phyloP scores from a whole-genome alignment of 2,329 filamentous ascomycete genomes.

The Fulvia fulva region DNA sequence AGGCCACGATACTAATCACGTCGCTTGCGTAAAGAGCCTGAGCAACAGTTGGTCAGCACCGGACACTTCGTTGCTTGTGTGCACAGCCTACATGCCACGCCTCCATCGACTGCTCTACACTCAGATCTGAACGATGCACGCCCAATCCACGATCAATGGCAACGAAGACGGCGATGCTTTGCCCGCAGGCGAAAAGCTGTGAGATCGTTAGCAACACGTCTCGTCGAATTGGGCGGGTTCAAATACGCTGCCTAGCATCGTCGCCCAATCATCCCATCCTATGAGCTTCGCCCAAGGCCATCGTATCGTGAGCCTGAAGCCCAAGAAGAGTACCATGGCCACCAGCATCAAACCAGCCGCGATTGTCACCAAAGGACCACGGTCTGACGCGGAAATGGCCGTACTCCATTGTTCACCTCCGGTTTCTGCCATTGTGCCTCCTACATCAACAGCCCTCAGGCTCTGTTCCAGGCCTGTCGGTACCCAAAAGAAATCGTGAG shows the following conservation, averaged over 20 bases:
- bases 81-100: neutral
- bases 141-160: conserved; percentile 13
- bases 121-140: conserved; percentile 1
- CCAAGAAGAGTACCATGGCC: conserved; percentile 12
- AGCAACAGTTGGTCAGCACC: neutral
- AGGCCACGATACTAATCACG: conserved; percentile 9
- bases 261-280: conserved; percentile 13
- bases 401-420: conserved; percentile 6
- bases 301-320: conserved; percentile 10
- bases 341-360: conserved; percentile 14
- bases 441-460: neutral
- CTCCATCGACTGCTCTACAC: neutral
- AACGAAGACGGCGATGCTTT: conserved; percentile 10
- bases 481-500: neutral
- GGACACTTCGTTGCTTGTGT: neutral
- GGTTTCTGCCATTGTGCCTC: conserved; percentile 1
- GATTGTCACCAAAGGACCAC: conserved; percentile 12
- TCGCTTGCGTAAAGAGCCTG: conserved; percentile 12
- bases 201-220: neutral
- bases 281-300: conserved; percentile 16
- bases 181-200: conserved; percentile 10
- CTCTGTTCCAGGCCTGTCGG: neutral
- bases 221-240: no score
- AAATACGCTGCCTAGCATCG: conserved; percentile 12
- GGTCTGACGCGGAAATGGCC: conserved; percentile 9